A percentile compares a stretch with the other conserved stretches of the same genome.
phyloP scores from a whole-genome alignment of 306 rosid species.

The Pyrus bretschneideri region DNA sequence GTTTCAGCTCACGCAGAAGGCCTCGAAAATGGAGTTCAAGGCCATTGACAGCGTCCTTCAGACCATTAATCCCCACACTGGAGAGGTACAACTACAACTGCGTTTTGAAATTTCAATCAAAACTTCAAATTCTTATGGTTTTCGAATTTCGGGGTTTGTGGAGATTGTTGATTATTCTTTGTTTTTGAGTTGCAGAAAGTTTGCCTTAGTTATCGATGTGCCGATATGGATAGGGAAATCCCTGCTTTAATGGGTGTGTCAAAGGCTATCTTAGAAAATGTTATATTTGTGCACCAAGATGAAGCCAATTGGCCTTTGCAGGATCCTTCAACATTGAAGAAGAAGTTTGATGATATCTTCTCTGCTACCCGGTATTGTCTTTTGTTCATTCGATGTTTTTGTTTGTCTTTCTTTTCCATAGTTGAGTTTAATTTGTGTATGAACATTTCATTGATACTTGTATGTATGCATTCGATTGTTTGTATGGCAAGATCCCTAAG shows the following conservation, averaged over 20 bases:
- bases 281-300: conserved; percentile 91
- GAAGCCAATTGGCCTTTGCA: conserved; percentile 99
- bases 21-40: conserved; percentile 90
- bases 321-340: conserved; percentile 90
- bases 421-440: neutral
- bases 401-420: neutral
- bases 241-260: conserved; percentile 98
- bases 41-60: conserved; percentile 97
- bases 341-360: conserved; percentile 91
- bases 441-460: neutral
- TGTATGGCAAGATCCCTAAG: neutral
- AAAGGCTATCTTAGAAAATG: conserved; percentile 87
- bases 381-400: neutral
- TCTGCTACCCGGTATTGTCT: conserved; percentile 78
- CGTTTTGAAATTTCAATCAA: neutral
- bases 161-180: neutral
- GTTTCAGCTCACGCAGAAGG: conserved; percentile 89
- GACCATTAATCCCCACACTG: conserved; percentile 83
- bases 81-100: conserved; percentile 50
- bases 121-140: neutral
- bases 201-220: conserved; percentile 93
- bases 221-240: conserved; percentile 88
- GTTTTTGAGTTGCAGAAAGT: conserved; percentile 49
- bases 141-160: neutral
- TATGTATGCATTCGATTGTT: neutral